These are phyloP conservation scores for Scheffersomyces stipitis DNA, from an alignment of 805 yeast species.

Conservation along the genomic window DNA sequence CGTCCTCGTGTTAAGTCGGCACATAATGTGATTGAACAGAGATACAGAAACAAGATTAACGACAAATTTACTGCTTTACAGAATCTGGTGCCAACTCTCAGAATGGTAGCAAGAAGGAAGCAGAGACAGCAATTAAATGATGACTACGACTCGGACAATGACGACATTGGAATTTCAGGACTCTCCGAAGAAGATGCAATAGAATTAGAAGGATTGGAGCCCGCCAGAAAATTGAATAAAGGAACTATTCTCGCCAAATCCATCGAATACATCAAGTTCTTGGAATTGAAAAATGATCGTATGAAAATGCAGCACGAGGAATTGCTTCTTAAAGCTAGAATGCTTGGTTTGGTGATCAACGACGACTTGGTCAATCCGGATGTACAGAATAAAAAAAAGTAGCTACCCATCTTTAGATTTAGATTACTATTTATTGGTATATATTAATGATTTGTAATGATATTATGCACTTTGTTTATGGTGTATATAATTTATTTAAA, in stretches of 20 bases:
- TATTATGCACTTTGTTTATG: too few species aligned
- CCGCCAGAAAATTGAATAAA: conserved; percentile 73
- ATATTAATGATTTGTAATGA: background rate
- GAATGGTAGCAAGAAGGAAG: conserved; percentile 27
- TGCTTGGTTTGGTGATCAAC: conserved; percentile 28
- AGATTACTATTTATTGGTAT: background rate
- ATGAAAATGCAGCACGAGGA: conserved; percentile 54
- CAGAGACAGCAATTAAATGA: conserved; percentile 11
- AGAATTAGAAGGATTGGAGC: conserved; percentile 71
- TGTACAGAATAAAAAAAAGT: background rate
- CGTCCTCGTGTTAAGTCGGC: conserved; percentile 30
- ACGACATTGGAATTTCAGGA: conserved; percentile 4
- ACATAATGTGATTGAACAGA: conserved; percentile 43
- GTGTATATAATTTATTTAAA: too few species aligned
- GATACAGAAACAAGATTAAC: conserved; percentile 44
- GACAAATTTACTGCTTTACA: conserved; percentile 41
- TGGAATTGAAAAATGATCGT: conserved; percentile 57
- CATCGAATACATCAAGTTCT: conserved; percentile 73
- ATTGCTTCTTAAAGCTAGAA: conserved; percentile 36
- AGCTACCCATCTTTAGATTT: background rate
- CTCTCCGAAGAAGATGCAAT: conserved; percentile 2
- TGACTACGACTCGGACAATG: conserved; percentile 10
- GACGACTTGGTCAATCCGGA: conserved; percentile 1
- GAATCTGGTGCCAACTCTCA: conserved; percentile 38
- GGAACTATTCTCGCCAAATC: conserved; percentile 78